phyloP scores from a whole-genome alignment of 129 eudicot species.

The Chrysanthemum lavandulifolium region DNA sequence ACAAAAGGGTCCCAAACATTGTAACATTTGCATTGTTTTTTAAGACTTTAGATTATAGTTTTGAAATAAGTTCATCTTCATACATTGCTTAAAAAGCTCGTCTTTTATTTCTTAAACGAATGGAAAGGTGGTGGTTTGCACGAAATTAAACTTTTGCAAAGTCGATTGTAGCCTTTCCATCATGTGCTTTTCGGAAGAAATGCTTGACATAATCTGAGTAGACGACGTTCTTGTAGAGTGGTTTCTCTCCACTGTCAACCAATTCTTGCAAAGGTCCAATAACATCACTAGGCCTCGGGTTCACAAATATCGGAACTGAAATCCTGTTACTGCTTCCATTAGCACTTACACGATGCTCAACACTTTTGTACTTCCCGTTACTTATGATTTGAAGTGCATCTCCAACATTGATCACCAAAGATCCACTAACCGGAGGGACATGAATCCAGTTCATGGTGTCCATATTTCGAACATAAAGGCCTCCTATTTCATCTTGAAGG shows the following conservation, averaged over 20 bases:
- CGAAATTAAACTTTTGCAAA: constrained; percentile 1
- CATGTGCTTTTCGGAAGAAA: constrained; percentile 6
- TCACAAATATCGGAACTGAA: constrained; percentile 13
- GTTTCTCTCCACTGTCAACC: background rate
- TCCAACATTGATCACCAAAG: constrained; percentile 9
- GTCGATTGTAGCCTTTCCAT: constrained; percentile 7
- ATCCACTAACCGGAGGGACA: constrained; percentile 3
- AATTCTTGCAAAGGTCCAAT: constrained; percentile 1
- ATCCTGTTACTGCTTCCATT: constrained; percentile 6
- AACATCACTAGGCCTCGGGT: constrained; percentile 10
- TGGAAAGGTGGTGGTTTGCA: no score
- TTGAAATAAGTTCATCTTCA: background rate
- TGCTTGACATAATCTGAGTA: constrained; percentile 8
- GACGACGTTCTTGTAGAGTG: background rate
- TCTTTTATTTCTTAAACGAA: no score
- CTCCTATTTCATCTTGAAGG: constrained; percentile 1
- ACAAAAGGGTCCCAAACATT: background rate
- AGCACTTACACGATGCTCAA: constrained; percentile 17
- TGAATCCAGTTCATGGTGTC: constrained; percentile 9
- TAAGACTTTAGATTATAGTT: background rate
- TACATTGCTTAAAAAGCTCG: no score
- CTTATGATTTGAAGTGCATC: constrained; percentile 11
- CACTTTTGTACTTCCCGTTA: constrained; percentile 13
- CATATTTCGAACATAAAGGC: constrained; percentile 1
- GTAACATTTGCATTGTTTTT: background rate